Base-by-base conservation (phyloP, 768 basidiomycete genomes). In the Hemileccinum impolitum region DNA sequence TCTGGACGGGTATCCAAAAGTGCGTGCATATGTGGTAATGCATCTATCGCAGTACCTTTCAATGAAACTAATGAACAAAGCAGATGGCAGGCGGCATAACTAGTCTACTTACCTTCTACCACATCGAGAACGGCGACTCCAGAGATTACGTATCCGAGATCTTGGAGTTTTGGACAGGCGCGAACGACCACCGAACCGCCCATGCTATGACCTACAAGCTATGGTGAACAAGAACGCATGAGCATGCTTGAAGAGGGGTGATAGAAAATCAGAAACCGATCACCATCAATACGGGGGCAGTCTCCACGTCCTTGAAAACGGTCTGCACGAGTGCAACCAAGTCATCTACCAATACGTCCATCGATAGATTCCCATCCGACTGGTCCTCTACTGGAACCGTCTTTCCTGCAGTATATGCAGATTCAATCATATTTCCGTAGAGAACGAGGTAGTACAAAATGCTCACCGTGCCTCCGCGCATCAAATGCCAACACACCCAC, bases 131-230 rank as follows among this genome's bases (percentile, higher is more conserved):
- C 93, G 0, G 78, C 80, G 9, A 91, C 83, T 5, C 92, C 92
- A 2, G 80, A 76, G 3, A 97, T 73, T 13, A 75, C 76, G 56
- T 90, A 95, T 41, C 82, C 80, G 19, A 70, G 72, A 38, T 81
- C 76, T 46, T 88, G 78, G 2, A 99, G 72, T 15, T 69, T 62
- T 2, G 90, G 81, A 52, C 82, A 83, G 2, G 84, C 77, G 5
- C 83, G 80, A 8, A 87, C 81, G 18, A 90, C 79, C 4, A 96
- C 94, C 0, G 94, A 85, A 21, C 94, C 95, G 13, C 96, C 96
- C 87, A 99, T 95, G 50, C 91, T 94, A 63, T 99, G 96, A 0
- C 96, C 96, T 9, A 96, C 77, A 7, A 96, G 78, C 87, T 91
- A 44, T 47, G 8, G 31, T n/a, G 13, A 25, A 26, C 23, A 35